These are phyloP conservation scores for Dactylellina parvicollis DNA, from an alignment of 2,329 filamentous ascomycete species.

Conservation along the genomic window DNA sequence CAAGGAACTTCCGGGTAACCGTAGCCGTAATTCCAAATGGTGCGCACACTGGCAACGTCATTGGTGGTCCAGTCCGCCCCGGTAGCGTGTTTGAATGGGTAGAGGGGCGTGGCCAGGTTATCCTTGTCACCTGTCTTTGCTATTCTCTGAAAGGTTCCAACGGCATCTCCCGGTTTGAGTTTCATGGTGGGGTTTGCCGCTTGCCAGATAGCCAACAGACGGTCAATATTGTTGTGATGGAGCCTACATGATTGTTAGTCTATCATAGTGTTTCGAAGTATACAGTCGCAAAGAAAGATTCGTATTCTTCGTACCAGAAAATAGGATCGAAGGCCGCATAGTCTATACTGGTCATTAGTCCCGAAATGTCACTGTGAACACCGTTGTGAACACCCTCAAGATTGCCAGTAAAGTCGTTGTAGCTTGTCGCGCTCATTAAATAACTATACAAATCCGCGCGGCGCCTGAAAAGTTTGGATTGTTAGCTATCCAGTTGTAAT, in stretches of 20 bases:
- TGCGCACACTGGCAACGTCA: slow-evolving; percentile 42
- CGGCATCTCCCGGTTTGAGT: slow-evolving; percentile 30
- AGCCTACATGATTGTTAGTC: slow-evolving; percentile 44
- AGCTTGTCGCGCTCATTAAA: slow-evolving; percentile 53
- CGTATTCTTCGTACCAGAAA: slow-evolving; percentile 54
- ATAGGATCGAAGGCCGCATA: slow-evolving; percentile 58
- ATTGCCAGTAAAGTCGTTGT: slow-evolving; percentile 54
- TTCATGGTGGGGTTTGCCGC: slow-evolving; percentile 53
- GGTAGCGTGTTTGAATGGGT: slow-evolving; percentile 54
- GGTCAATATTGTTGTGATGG: slow-evolving; percentile 56
- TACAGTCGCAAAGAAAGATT: neutral
- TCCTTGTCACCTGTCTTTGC: slow-evolving; percentile 24
- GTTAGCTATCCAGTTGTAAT: too few species aligned
- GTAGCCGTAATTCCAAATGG: slow-evolving; percentile 54
- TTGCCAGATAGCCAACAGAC: slow-evolving; percentile 58
- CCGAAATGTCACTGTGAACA: slow-evolving; percentile 54
- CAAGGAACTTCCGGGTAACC: slow-evolving; percentile 56
- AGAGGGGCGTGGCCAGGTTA: slow-evolving; percentile 55
- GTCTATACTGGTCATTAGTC: slow-evolving; percentile 56
- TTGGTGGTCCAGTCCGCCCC: slow-evolving; percentile 53
- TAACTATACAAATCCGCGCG: slow-evolving; percentile 55
- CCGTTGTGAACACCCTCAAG: slow-evolving; percentile 57
- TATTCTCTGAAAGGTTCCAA: slow-evolving; percentile 52
- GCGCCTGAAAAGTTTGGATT: slow-evolving; percentile 42
- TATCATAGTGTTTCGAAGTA: neutral